Conservation (phyloP, 177 flowering plant species). For the Vitis hybrid region DNA sequence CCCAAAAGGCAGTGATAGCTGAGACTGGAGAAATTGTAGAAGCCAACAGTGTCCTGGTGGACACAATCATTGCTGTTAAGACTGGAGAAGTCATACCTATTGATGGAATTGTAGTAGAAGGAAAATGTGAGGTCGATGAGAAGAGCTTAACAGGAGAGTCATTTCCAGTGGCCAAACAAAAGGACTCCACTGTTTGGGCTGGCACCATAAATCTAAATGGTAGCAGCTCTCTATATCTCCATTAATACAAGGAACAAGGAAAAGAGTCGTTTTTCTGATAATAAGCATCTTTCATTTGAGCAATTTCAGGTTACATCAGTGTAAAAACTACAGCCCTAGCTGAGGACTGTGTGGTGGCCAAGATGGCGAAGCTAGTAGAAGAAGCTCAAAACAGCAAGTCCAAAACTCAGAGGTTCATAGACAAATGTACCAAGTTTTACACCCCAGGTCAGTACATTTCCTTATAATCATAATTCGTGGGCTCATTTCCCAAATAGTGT, state of each 20-base stretch:
- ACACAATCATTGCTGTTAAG: constrained; percentile 74
- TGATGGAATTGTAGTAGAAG: constrained; percentile 83
- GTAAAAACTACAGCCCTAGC: constrained; percentile 75
- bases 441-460: constrained; percentile 65
- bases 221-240: constrained; percentile 12
- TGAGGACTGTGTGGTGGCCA: constrained; percentile 84
- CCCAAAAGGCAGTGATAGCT: constrained; percentile 75
- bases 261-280: no score
- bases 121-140: constrained; percentile 87
- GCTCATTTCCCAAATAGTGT: no score
- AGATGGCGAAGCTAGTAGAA: constrained; percentile 91
- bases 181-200: constrained; percentile 74
- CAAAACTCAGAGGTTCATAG: constrained; percentile 65
- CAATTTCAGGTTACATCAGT: constrained; percentile 67
- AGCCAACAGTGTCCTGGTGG: constrained; percentile 56
- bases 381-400: constrained; percentile 86
- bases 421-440: constrained; percentile 71
- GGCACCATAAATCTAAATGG: constrained; percentile 92
- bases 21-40: constrained; percentile 70
- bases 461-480: not conserved
- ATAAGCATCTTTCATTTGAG: not conserved
- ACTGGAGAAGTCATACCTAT: constrained; percentile 87
- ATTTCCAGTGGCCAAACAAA: constrained; percentile 72
- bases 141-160: constrained; percentile 85
- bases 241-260: no score